Evolutionary conservation across 768 basidiomycete species (phyloP), one percentile per base, ranked within the genome.

Genomic region (Porpolomopsis calyptriformis): DNA sequence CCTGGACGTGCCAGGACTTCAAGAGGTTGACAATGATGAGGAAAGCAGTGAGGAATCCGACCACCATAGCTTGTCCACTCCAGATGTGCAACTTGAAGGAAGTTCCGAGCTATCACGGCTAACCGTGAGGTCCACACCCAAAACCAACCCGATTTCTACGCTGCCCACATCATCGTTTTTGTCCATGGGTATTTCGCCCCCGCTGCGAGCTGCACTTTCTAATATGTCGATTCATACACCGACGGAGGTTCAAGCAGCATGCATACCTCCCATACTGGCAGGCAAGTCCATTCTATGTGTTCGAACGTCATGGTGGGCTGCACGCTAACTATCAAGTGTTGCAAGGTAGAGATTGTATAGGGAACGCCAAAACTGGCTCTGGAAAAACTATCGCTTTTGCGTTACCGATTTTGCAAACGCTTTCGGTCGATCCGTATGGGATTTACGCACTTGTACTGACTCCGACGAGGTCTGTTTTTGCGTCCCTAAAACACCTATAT

Each of bases 321-420:
- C n/a, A n/a, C n/a, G n/a, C n/a, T n/a, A n/a, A n/a, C n/a, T n/a
- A n/a, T n/a, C n/a, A n/a, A n/a, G n/a, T n/a, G n/a, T n/a, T 18
- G 12, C 25, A 63, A 90, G 94, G 94, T 31, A 77, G 83, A 58
- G 94, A 99, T 63, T 97, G 93, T 61, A 89, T 99, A 48, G 96
- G 96, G 8, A 92, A 94, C 52, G 92, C 96, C 1, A 93, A 97
- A 66, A 99, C 96, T 0, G 96, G 96, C 43, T 92, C 89, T 1
- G 94, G 94, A 56, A 99, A 99, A 67, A 99, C 96, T 0, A 80
- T 99, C 48, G 93, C 96, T 0, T 99, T 99, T 54, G 96, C 94
- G 1, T 64, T 97, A 4, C 96, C 96, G 4, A 97, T 98, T 46
- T 69, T 98, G 5, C 91, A 99, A 61, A 77, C 77, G 55, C 72